phyloP scores from a whole-genome alignment of 768 basidiomycete genomes.

The Zangia roseola region DNA sequence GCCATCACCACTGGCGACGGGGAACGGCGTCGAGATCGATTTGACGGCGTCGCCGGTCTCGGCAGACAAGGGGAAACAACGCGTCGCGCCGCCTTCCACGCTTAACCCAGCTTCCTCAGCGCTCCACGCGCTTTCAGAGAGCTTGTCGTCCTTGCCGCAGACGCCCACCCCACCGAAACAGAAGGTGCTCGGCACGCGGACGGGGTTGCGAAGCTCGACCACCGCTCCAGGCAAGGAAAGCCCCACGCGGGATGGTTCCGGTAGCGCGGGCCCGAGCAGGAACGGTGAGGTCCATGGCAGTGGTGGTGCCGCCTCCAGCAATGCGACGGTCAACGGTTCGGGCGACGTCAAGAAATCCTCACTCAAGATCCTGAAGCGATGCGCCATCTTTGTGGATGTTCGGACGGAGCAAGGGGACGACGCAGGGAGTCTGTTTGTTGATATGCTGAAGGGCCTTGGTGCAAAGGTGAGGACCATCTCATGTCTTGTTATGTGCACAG shows the following conservation, averaged over 20 bases:
- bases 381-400: slow-evolving; percentile 85
- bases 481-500: background rate
- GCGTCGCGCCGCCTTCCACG: slow-evolving; percentile 8
- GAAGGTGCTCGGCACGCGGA: slow-evolving; percentile 46
- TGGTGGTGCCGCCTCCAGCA: slow-evolving; percentile 15
- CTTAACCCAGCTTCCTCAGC: slow-evolving; percentile 39
- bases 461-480: slow-evolving; percentile 58
- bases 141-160: slow-evolving; percentile 50
- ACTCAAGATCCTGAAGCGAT: slow-evolving; percentile 64
- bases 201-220: slow-evolving; percentile 45
- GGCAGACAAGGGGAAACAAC: slow-evolving; percentile 25
- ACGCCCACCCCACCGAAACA: slow-evolving; percentile 33
- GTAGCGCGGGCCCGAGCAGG: slow-evolving; percentile 28
- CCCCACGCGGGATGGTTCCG: slow-evolving; percentile 32
- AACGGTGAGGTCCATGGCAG: slow-evolving; percentile 20
- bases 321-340: slow-evolving; percentile 19
- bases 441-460: slow-evolving; percentile 78
- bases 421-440: slow-evolving; percentile 75
- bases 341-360: slow-evolving; percentile 29
- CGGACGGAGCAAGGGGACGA: slow-evolving; percentile 72
- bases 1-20: background rate
- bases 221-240: slow-evolving; percentile 22
- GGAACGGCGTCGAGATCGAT: slow-evolving; percentile 11
- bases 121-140: slow-evolving; percentile 60
- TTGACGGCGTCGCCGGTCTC: slow-evolving; percentile 14